A percentile compares a stretch with the other conserved stretches of the same genome.
These are phyloP conservation scores for Hypomyces perniciosus DNA, from an alignment of 2,329 filamentous ascomycete species.

Conservation along the genomic window DNA sequence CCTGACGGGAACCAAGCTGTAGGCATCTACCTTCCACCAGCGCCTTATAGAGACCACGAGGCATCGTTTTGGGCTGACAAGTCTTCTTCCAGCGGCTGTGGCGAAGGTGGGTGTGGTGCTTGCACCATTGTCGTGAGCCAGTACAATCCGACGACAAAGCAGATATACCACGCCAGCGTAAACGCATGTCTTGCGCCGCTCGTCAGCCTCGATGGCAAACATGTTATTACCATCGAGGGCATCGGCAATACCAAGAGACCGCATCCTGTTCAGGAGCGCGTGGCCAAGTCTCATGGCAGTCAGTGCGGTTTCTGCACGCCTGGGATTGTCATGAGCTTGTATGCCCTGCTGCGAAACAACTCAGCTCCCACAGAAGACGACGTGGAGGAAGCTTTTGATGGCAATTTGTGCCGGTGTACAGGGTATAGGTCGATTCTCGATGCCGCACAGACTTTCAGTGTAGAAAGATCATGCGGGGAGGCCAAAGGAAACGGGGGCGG, in stretches of 20 bases:
- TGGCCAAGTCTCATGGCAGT: slow-evolving; percentile 85
- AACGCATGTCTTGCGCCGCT: slow-evolving; percentile 94
- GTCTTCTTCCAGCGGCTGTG: slow-evolving; percentile 59
- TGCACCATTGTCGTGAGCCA: slow-evolving; percentile 95
- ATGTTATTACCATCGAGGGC: slow-evolving; percentile 95
- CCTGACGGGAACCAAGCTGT: slow-evolving; percentile 88
- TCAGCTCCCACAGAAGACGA: slow-evolving; percentile 70
- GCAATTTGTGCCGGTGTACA: slow-evolving; percentile 91
- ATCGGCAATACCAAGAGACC: slow-evolving; percentile 84
- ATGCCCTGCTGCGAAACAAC: slow-evolving; percentile 85
- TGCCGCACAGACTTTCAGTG: slow-evolving; percentile 83
- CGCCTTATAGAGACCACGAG: not conserved
- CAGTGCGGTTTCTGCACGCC: slow-evolving; percentile 95
- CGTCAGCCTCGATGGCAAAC: slow-evolving; percentile 90
- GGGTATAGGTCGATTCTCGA: slow-evolving; percentile 92
- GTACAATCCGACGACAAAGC: slow-evolving; percentile 83
- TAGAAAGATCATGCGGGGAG: slow-evolving; percentile 46
- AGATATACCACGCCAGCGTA: slow-evolving; percentile 92
- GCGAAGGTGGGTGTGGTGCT: slow-evolving; percentile 92
- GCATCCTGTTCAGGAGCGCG: slow-evolving; percentile 84
- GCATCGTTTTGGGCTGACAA: slow-evolving; percentile 3
- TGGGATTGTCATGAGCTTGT: slow-evolving; percentile 96
- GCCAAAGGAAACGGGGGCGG: slow-evolving; percentile 38
- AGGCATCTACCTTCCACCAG: slow-evolving; percentile 19
- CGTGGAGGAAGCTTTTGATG: slow-evolving; percentile 94